Percentiles rank a stretch among this genome's conserved stretches.
Conservation (phyloP, 768 basidiomycete species). For the Amylocystis lapponica region DNA sequence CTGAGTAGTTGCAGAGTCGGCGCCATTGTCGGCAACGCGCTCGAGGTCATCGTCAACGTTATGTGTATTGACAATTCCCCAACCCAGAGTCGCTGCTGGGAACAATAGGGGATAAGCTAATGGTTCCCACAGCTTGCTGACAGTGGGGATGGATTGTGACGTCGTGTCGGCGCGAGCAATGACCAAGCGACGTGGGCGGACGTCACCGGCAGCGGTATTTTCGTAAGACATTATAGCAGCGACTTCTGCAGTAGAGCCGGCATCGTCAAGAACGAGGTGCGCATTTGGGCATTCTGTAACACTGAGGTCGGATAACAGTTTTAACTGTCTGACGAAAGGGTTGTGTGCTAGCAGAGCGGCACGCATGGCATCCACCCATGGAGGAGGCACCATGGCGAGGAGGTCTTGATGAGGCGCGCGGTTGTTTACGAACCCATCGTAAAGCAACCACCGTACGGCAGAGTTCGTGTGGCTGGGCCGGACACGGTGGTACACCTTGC, state of each 20-base stretch:
- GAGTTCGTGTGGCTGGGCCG: constrained; percentile 22
- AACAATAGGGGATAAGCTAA: constrained; percentile 33
- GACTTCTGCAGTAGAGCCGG: constrained; percentile 20
- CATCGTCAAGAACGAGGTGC: constrained; percentile 17
- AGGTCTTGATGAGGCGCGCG: background rate
- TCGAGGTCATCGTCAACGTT: constrained; percentile 25
- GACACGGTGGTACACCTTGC: too few relatives aligned
- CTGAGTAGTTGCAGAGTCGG: constrained; percentile 33
- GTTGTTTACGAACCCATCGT: constrained; percentile 22
- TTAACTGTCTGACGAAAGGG: constrained; percentile 10
- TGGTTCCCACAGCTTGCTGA: constrained; percentile 32
- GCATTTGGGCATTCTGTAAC: constrained; percentile 11
- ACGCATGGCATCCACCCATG: constrained; percentile 10
- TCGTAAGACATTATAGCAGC: constrained; percentile 19
- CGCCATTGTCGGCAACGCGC: constrained; percentile 6
- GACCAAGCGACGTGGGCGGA: constrained; percentile 12
- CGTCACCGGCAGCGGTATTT: constrained; percentile 12
- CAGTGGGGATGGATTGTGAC: constrained; percentile 18
- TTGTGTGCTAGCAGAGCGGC: constrained; percentile 6
- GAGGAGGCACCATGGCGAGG: constrained; percentile 4
- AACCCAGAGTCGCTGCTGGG: too few relatives aligned
- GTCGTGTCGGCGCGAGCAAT: constrained; percentile 2
- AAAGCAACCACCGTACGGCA: constrained; percentile 28
- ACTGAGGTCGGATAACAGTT: constrained; percentile 3
- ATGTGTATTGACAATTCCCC: too few relatives aligned